Evolutionary conservation across 768 basidiomycete genomes (phyloP).

Genomic region (Suillus weaverae): DNA sequence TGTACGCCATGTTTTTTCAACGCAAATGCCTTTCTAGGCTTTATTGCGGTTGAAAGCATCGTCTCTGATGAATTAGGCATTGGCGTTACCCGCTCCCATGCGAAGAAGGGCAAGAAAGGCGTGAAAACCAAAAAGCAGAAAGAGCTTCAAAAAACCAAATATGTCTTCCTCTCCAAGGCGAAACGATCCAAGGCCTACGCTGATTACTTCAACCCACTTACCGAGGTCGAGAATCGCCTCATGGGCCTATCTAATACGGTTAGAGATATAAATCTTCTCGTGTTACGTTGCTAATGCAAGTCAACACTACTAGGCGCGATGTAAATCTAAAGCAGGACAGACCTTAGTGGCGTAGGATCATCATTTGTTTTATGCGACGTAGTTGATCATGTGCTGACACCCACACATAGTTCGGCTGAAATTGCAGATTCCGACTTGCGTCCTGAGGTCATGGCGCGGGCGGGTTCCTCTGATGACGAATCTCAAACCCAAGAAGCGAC

Average conservation of each 20-base stretch:
- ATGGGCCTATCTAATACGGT: conserved; percentile 64
- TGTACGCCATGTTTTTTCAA: neutral
- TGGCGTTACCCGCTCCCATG: conserved; percentile 37
- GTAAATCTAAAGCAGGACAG: neutral
- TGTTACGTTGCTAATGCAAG: neutral
- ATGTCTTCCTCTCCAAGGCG: conserved; percentile 53
- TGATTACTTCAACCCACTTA: conserved; percentile 70
- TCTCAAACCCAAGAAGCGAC: conserved; percentile 45
- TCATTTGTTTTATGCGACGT: neutral
- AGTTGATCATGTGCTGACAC: neutral
- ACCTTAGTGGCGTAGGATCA: conserved; percentile 7
- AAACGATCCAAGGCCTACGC: conserved; percentile 48
- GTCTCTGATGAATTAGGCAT: conserved; percentile 51
- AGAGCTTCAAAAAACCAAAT: conserved; percentile 56
- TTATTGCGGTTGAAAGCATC: conserved; percentile 53
- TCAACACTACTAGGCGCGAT: neutral
- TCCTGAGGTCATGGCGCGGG: neutral
- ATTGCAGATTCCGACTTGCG: neutral
- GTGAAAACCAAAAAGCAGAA: conserved; percentile 47
- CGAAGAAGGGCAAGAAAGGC: conserved; percentile 40
- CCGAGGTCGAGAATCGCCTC: conserved; percentile 56
- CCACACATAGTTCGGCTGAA: neutral
- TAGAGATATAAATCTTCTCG: conserved; percentile 15
- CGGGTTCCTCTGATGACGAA: conserved; percentile 16
- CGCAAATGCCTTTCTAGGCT: conserved; percentile 41